Evolutionary conservation across 306 rosid species (phyloP), one percentile per base, ranked within the genome.

Genomic region (Luffa aegyptiaca): DNA sequence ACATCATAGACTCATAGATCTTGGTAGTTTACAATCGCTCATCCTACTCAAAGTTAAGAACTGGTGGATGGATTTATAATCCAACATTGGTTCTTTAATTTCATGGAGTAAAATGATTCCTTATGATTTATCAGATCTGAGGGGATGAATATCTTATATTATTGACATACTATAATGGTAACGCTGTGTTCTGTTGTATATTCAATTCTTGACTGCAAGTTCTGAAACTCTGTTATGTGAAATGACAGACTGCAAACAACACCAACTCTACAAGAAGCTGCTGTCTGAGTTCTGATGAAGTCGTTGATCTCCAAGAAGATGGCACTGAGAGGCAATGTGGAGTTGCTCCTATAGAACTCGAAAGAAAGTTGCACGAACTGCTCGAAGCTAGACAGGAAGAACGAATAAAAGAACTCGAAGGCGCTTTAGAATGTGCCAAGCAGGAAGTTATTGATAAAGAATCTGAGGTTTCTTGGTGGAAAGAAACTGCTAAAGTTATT

Each of bases 281-380:
- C 21, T 70, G 83, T 83, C 49, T 74, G 53, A 82, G 82, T 83
- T 86, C 77, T 53, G 84, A 84, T 35, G 96, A 92, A 80, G 88
- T 86, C 57, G 85, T 83, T 79, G 86, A 89, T 77, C 87, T 85
- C n/a, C 86, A 77, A 75, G 93, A 52, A 75, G 84, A 65, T 75
- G 76, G 70, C 78, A 70, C 12, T 84, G 92, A 87, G 75, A 39
- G 80, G 75, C 88, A 88, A 39, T 71, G 17, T 36, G 97, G 92
- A 78, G 93, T 95, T 75, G 61, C 86, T 48, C 97, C 97, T 6
- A 45, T 84, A 59, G 97, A 93, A 85, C 72, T 95, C 4, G 96
- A 93, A 84, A 88, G 93, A 78, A 90, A 86, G 86, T 81, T 95
- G 85, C 96, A 93, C 80, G 92, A 88, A 88, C 87, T 95, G 46